Base-by-base conservation (phyloP, 2,329 filamentous ascomycete species). In the Albophoma yamanashiensis region DNA sequence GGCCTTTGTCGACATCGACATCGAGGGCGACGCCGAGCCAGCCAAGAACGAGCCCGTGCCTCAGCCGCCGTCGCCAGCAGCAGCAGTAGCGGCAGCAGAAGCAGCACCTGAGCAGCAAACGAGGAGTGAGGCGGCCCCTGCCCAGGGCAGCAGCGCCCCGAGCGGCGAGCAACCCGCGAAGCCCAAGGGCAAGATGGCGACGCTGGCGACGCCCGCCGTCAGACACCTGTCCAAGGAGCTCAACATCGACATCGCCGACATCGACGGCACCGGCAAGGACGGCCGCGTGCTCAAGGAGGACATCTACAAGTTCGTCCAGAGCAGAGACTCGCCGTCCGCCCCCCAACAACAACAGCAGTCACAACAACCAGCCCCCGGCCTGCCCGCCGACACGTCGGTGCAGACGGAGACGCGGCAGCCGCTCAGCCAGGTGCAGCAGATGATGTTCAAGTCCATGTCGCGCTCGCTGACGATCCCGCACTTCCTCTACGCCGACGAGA, bases 371-470 rank as follows among this genome's bases (percentile, higher is more conserved):
- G 6, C 31, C 17, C 17, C 31, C 27, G 20, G 17, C 50, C 27
- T 14, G 50, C 27, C 9, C 31, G 31, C 59, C 31, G 58, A 65
- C 27, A 66, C 72, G 27, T 67, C 75, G 11, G 75, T 77, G 55
- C 88, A 89, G 72, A 77, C 77, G 59, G 94, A 97, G 74, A 89
- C 86, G 11, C 74, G 79, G 2, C 80, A 88, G 39, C 78, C 83
- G 60, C 79, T 99, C 62, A 90, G 90, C 15, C 87, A 87, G 43
- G 89, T 90, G 17, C 93, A 97, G 76, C 81, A 84, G 43, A 89
- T 91, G 70, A 99, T 99, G 94, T 97, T 96, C 85, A 97, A 95
- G 78, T 83, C 87, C 62, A 99, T 99, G 94, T 97, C 93, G 17
- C 86, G 86, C 61, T 97, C 93, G 2, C 82, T 99, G 64, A 84